Conservation (phyloP, 2,329 filamentous ascomycete genomes). For the Aspergillus versicolor region DNA sequence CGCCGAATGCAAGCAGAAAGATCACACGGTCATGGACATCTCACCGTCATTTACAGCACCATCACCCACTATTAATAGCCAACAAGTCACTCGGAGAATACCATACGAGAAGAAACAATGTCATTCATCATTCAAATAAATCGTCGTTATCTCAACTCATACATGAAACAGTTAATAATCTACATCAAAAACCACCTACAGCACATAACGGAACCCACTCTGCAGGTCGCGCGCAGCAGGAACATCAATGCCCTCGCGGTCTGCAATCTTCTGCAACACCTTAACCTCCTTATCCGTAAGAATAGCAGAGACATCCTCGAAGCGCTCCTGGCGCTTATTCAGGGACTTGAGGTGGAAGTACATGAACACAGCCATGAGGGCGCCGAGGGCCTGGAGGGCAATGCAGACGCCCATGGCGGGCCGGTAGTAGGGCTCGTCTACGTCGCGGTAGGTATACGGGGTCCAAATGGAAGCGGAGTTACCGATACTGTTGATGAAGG, state of each 20-base stretch:
- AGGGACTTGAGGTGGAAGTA: conserved; percentile 42
- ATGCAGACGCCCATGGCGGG: conserved; percentile 46
- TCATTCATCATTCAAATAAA: too few species aligned
- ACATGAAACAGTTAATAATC: not conserved
- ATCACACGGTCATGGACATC: too few species aligned
- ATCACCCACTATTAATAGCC: too few species aligned
- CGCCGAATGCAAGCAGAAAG: too few species aligned
- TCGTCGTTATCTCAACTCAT: too few species aligned
- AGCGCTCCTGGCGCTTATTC: conserved; percentile 51
- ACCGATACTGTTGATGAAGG: conserved; percentile 56
- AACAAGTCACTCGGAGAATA: too few species aligned
- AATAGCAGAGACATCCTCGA: conserved; percentile 50
- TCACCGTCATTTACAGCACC: too few species aligned
- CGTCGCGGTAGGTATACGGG: conserved; percentile 47
- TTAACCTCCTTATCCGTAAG: conserved; percentile 50
- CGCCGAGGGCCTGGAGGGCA: conserved; percentile 39
- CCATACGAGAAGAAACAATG: too few species aligned
- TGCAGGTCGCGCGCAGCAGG: conserved; percentile 51
- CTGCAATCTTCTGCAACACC: conserved; percentile 51
- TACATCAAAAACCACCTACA: conserved; percentile 28
- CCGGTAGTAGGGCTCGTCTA: conserved; percentile 41
- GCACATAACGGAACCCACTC: conserved; percentile 56
- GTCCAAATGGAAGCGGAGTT: conserved; percentile 56
- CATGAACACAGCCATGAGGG: conserved; percentile 36
- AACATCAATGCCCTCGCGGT: conserved; percentile 52